These are phyloP conservation scores for Dacryopinax primogenitus DNA, from an alignment of 768 basidiomycete species.

Conservation along the genomic window DNA sequence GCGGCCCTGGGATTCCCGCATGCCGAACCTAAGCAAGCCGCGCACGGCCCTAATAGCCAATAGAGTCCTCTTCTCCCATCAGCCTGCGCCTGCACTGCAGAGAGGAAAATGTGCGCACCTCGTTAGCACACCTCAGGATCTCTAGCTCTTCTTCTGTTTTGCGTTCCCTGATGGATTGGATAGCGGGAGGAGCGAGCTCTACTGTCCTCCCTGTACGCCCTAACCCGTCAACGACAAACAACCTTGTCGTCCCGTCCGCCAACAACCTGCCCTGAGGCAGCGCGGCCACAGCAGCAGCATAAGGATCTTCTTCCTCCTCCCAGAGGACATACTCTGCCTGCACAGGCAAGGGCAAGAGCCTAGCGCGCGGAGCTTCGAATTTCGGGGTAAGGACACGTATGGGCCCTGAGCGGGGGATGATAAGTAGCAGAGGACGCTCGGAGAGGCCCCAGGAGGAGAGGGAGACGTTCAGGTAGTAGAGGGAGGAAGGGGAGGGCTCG, in stretches of 20 bases:
- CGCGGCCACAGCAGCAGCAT: conserved; percentile 34
- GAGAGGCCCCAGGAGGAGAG: conserved; percentile 50
- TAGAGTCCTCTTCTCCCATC: conserved; percentile 48
- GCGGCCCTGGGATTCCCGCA: conserved; percentile 58
- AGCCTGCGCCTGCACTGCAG: background rate
- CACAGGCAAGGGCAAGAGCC: conserved; percentile 37
- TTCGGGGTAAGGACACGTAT: conserved; percentile 58
- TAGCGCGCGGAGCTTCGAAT: conserved; percentile 65
- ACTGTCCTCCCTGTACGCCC: conserved; percentile 32
- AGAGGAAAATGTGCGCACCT: conserved; percentile 34
- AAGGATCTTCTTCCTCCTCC: conserved; percentile 58
- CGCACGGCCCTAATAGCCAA: conserved; percentile 58
- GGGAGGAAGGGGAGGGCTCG: conserved; percentile 61
- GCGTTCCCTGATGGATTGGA: conserved; percentile 55
- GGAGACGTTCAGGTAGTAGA: conserved; percentile 64
- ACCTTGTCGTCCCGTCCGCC: conserved; percentile 47
- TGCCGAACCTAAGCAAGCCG: conserved; percentile 50
- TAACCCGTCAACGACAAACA: conserved; percentile 57
- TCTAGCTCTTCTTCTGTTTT: conserved; percentile 60
- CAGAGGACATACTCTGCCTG: conserved; percentile 30
- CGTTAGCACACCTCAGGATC: conserved; percentile 64
- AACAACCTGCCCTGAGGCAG: conserved; percentile 34
- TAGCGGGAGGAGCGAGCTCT: conserved; percentile 39
- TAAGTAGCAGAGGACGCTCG: conserved; percentile 63
- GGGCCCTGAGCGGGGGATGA: conserved; percentile 37